Evolutionary conservation across 805 yeast species (phyloP), one percentile per base, ranked within the genome.

Genomic region (Myxozyma neglecta): DNA sequence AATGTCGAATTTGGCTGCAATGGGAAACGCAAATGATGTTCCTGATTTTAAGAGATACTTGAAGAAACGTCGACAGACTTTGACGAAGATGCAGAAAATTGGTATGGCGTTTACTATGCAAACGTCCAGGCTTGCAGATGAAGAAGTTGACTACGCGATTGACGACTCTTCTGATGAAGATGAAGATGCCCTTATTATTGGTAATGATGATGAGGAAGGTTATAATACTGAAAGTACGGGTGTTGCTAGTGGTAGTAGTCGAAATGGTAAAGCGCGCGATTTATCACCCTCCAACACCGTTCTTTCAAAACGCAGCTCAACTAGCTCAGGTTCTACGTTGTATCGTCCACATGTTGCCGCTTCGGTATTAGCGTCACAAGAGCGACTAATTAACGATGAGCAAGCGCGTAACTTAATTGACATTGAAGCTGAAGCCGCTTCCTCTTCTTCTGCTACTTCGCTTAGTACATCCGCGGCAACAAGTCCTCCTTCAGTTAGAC

Each of bases 41-140:
- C 65, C 65, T 3, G 57, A 61, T 1, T 29, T 64, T 11, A 62
- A 64, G 45, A 47, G 49, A 24, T 63, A 55, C 18, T 49, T 59
- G 44, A 59, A 66, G 14, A 70, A 69, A 56, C 65, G 78, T 10
- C 64, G 77, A 32, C 73, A 70, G 35, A 73, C 77, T 0, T 51
- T 89, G 20, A 83, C 93, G 9, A 84, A 85, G 55, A 73, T 90
- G 55, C 94, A 89, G 70, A 85, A 83, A 62, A 77, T 87, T 67
- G 97, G 97, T 0, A 83, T 91, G 3, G 85, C 94, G 0, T 81
- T 89, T 61, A 85, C 87, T 54, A 88, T 92, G 86, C 86, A 86
- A 60, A 83, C 93, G 0, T 83, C 80, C 59, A 78, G 77, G 67
- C 75, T 85, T 2, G 73, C 74, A 8, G 75, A 74, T 18, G 65